phyloP scores from a whole-genome alignment of 352 stramenopile genomes.

The Phytophthora idaei region DNA sequence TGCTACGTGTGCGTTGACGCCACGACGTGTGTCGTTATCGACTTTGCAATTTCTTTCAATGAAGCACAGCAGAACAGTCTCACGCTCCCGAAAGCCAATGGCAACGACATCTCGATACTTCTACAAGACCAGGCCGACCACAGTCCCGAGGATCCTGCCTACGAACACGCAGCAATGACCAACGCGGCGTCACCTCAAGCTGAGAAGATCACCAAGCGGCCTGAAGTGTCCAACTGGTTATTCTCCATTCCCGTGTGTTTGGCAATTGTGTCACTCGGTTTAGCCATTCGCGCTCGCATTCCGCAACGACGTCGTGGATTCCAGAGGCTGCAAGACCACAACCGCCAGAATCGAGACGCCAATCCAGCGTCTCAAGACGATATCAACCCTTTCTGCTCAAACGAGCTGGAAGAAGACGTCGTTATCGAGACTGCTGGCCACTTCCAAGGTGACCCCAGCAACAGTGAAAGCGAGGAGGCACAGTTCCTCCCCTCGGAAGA shows the following conservation, averaged over 20 bases:
- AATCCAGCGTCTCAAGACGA: constrained; percentile 47
- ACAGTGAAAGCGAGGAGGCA: constrained; percentile 27
- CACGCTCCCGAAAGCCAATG: constrained; percentile 26
- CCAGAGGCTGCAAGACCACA: constrained; percentile 41
- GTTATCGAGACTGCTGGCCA: constrained; percentile 44
- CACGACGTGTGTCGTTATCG: constrained; percentile 30
- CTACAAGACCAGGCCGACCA: constrained; percentile 29
- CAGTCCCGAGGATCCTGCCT: constrained; percentile 11
- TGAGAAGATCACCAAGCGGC: constrained; percentile 1
- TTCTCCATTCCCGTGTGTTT: constrained; percentile 50
- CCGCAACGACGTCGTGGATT: constrained; percentile 32
- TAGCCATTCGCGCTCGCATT: constrained; percentile 38
- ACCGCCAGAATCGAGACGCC: constrained; percentile 14
- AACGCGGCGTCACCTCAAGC: constrained; percentile 14
- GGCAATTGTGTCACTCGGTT: constrained; percentile 44
- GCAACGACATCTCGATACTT: constrained; percentile 35
- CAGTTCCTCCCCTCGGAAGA: constrained; percentile 27
- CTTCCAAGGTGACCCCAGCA: constrained; percentile 29
- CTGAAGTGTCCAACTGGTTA: constrained; percentile 48
- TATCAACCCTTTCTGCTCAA: constrained; percentile 77
- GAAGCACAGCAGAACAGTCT: constrained; percentile 3
- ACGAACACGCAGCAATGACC: constrained; percentile 14
- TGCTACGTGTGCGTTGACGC: constrained; percentile 60
- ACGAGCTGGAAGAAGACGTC: constrained; percentile 26
- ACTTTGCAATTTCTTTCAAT: neutral